Evolutionary conservation across 164 flowering plant genomes (phyloP), one percentile per base, ranked within the genome.

Genomic region (Vitis cinerea): DNA sequence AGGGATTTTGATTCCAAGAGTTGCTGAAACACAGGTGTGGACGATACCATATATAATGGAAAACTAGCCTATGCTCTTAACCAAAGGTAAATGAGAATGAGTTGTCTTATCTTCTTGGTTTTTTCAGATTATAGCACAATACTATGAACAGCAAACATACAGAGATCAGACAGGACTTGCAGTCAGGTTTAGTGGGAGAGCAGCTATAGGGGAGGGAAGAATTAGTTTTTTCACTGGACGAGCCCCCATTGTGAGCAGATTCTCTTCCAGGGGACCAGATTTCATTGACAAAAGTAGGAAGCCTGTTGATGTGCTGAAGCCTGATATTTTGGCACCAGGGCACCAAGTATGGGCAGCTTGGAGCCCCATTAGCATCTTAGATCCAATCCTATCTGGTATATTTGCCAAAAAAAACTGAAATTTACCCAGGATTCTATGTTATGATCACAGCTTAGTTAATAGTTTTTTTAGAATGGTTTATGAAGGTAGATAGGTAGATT

Each of bases 281-380:
- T 78, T 82, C 50, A 74, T 83, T n/a, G 90, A 93, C 72, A 68
- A 16, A 12, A 70, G 63, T 49, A 75, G 78, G 65, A 84, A 58
- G 55, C 83, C 79, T 14, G 72, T 82, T 11, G 98, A 95, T 74
- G 90, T 93, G 1, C 84, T 95, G 16, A 95, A 95, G 79, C 99
- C 99, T 5, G 97, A 95, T 78, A 77, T 93, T 75, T 81, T 88
- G 17, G 98, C 99, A 10, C 99, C 98, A 0, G 99, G 99, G 27
- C 85, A 89, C 70, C 88, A 82, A 54, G 77, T 95, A 8, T 95
- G 99, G 99, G 98, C 90, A 59, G 98, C 97, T 65, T 95, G 99
- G 99, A 93, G 94, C 73, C 97, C 97, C 61, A 61, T 77, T 8
- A 95, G 99, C 67, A 83, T 75, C 64, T 74, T 61, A 14, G 88